Percentiles rank a stretch among this genome's conserved stretches.
Conservation (phyloP, 2,329 filamentous ascomycete species). For the Metarhizium robertsii region DNA sequence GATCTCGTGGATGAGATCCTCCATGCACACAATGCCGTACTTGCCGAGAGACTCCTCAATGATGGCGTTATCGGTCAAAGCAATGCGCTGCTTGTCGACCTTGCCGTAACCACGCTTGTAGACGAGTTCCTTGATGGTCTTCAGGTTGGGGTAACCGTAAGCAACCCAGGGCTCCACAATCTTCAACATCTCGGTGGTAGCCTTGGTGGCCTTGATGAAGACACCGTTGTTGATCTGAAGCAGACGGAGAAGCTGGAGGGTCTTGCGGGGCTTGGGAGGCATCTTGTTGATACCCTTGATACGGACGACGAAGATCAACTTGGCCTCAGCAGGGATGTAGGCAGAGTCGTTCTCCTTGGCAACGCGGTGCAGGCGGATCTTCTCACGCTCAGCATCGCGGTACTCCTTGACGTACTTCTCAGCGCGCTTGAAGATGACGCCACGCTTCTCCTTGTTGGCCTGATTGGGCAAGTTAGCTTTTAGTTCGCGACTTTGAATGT, state of each 20-base stretch:
- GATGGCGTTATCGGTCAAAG: conserved; percentile 95
- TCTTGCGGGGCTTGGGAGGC: conserved; percentile 99
- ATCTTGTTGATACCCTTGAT: conserved; percentile 99
- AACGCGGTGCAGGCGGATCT: conserved; percentile 82
- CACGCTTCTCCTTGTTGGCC: conserved; percentile 98
- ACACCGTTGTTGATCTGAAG: conserved; percentile 99
- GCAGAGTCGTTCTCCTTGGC: conserved; percentile 89
- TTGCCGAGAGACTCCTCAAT: conserved; percentile 95
- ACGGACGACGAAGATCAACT: conserved; percentile 94
- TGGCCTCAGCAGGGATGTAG: conserved; percentile 90
- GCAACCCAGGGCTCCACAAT: conserved; percentile 98
- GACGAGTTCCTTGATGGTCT: conserved; percentile 97
- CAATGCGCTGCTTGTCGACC: conserved; percentile 94
- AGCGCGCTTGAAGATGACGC: conserved; percentile 98
- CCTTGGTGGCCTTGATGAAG: conserved; percentile 97
- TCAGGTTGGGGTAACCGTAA: conserved; percentile 99
- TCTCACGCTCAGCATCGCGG: conserved; percentile 96
- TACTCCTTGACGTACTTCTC: conserved; percentile 99
- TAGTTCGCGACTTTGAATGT: neutral
- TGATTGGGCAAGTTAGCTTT: conserved; percentile 28
- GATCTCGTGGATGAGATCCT: conserved; percentile 99
- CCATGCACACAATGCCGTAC: conserved; percentile 98
- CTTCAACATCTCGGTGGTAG: conserved; percentile 93
- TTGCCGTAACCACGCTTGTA: conserved; percentile 99
- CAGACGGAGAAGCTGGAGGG: conserved; percentile 96